Evolutionary conservation across 805 yeast species (phyloP), one percentile per base, ranked within the genome.

Genomic region (Candida railenensis): DNA sequence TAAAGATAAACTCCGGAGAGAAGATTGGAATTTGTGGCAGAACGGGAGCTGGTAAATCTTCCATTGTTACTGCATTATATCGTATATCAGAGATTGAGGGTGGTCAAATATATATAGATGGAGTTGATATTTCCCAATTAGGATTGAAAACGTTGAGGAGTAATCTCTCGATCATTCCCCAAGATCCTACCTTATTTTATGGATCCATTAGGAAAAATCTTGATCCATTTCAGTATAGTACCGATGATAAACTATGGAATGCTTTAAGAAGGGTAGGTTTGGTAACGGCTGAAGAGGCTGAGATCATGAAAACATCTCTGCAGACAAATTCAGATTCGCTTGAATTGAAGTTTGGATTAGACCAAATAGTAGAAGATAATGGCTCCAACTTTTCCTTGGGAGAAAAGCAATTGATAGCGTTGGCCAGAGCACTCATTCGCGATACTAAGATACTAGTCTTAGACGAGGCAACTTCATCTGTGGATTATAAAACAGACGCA

Each of bases 221-320:
- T 33, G 60, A 56, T 46, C 60, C 60, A 2, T 55, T 56, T 39
- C 48, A 40, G 20, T 22, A 37, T 16, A 34, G 39, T 37, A 25
- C 47, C 1, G 60, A 56, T 22, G 53, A 44, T 2, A 44, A 44
- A 33, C 38, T 56, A 11, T 53, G 55, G 57, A 49, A 50, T n/a
- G 46, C 50, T 3, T 43, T 56, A 34, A 37, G 47, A 20, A 47
- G 57, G 37, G 44, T 52, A 1, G 52, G 52, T 34, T 46, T 53
- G 32, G 47, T 50, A 14, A 80, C 74, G 11, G 60, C 36, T 12
- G 16, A 50, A 5, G 59, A 56, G n/a, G n/a, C n/a, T n/a, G n/a
- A n/a, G n/a, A n/a, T n/a, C n/a, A n/a, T n/a, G n/a, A n/a, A n/a
- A n/a, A n/a, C n/a, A n/a, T n/a, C n/a, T n/a, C n/a, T n/a, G n/a